phyloP scores from a whole-genome alignment of 1,284 basidiomycete genomes.

The Uromyces viciae-fabae region DNA sequence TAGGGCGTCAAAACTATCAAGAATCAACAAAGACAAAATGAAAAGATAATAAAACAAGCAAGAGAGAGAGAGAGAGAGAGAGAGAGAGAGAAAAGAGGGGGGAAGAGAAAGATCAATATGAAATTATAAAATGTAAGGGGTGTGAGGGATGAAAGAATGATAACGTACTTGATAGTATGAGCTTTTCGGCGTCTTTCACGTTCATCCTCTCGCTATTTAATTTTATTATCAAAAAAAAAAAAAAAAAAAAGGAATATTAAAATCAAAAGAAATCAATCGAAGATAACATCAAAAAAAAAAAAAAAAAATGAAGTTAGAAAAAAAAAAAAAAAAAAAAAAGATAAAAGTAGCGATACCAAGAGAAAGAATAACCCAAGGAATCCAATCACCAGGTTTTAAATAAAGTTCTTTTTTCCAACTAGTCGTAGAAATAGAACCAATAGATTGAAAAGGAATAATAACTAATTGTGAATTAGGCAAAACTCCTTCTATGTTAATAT shows the following conservation, averaged over 20 bases:
- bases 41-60: background rate
- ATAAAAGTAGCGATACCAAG: constrained; percentile 71
- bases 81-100: background rate
- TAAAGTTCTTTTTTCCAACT: constrained; percentile 86
- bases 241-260: background rate
- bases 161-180: constrained; percentile 41
- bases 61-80: background rate
- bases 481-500: constrained; percentile 87
- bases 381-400: constrained; percentile 91
- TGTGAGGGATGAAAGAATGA: background rate
- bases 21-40: background rate
- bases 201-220: constrained; percentile 45
- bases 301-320: background rate
- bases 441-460: constrained; percentile 71
- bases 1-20: background rate
- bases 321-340: background rate
- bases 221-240: too few species aligned
- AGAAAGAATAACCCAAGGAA: constrained; percentile 88
- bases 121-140: background rate
- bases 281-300: background rate
- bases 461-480: constrained; percentile 96
- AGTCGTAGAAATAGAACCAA: constrained; percentile 56
- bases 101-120: background rate
- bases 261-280: background rate
- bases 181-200: constrained; percentile 38